phyloP scores from a whole-genome alignment of 345 rosid genomes.

The Citrus medica region DNA sequence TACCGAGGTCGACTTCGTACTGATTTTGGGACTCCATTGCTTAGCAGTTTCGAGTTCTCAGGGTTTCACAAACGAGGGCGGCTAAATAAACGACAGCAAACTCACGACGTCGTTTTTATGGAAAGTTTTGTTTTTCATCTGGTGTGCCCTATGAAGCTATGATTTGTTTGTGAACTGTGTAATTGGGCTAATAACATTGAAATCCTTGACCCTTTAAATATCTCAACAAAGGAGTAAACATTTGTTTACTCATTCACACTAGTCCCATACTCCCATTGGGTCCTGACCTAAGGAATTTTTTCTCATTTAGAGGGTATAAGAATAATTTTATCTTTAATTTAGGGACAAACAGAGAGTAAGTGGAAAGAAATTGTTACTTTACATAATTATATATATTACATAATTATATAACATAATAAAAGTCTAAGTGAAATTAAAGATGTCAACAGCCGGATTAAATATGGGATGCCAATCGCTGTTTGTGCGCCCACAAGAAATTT shows the following conservation, averaged over 20 bases:
- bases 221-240: neutral
- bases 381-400: too few species aligned
- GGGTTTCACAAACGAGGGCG: neutral
- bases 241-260: too few species aligned
- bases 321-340: too few species aligned
- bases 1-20: slow-evolving; percentile 60
- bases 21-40: slow-evolving; percentile 25
- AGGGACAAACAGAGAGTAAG: too few species aligned
- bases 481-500: too few species aligned
- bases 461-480: rapidly evolving
- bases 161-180: too few species aligned
- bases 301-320: too few species aligned
- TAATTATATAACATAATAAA: too few species aligned
- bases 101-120: neutral
- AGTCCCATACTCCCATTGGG: too few species aligned
- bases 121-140: neutral
- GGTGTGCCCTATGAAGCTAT: neutral
- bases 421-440: too few species aligned
- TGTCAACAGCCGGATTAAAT: rapidly evolving
- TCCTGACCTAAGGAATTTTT: too few species aligned
- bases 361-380: too few species aligned
- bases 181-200: neutral
- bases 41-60: neutral
- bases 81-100: neutral
- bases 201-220: neutral